A percentile compares a stretch with the other conserved stretches of the same genome.
Conservation (phyloP, 1,139 yeast species). For the Suhomyces maxii region DNA sequence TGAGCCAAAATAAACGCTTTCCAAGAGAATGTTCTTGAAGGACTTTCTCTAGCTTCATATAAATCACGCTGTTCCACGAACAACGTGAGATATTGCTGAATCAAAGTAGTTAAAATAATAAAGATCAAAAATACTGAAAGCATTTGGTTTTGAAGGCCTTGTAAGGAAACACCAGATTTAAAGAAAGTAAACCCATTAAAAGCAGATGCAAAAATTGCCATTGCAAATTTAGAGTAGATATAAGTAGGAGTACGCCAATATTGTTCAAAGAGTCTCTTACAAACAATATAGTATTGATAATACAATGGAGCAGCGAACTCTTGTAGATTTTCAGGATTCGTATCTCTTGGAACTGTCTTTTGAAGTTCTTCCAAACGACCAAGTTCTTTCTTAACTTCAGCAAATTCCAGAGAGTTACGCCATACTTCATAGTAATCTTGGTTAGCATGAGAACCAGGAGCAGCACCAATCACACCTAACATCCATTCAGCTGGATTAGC, state of each 20-base stretch:
- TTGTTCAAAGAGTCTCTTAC: constrained; percentile 17
- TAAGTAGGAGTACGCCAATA: constrained; percentile 22
- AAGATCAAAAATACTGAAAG: constrained; percentile 18
- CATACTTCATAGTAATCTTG: constrained; percentile 21
- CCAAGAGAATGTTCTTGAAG: constrained; percentile 22
- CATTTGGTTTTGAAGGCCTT: constrained; percentile 22
- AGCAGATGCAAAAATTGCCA: constrained; percentile 17
- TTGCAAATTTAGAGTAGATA: constrained; percentile 18
- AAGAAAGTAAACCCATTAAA: constrained; percentile 22
- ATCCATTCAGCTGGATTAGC: constrained; percentile 25
- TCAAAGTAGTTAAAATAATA: constrained; percentile 4
- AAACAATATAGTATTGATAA: constrained; percentile 16
- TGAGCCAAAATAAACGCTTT: constrained; percentile 49
- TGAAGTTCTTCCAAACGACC: constrained; percentile 17
- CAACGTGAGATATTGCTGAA: constrained; percentile 47
- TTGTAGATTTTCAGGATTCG: constrained; percentile 10
- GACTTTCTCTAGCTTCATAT: constrained; percentile 24
- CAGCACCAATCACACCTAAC: constrained; percentile 19
- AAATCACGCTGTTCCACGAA: constrained; percentile 35
- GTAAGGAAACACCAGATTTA: constrained; percentile 16
- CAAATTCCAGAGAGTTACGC: constrained; percentile 17
- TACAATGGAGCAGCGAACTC: constrained; percentile 17
- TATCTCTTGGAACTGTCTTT: constrained; percentile 14
- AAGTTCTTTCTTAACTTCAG: constrained; percentile 16
- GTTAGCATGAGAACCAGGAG: constrained; percentile 20